Evolutionary conservation across 2,329 filamentous ascomycete species (phyloP), one percentile per base, ranked within the genome.

Genomic region (Pseudogymnoascus sp.): DNA sequence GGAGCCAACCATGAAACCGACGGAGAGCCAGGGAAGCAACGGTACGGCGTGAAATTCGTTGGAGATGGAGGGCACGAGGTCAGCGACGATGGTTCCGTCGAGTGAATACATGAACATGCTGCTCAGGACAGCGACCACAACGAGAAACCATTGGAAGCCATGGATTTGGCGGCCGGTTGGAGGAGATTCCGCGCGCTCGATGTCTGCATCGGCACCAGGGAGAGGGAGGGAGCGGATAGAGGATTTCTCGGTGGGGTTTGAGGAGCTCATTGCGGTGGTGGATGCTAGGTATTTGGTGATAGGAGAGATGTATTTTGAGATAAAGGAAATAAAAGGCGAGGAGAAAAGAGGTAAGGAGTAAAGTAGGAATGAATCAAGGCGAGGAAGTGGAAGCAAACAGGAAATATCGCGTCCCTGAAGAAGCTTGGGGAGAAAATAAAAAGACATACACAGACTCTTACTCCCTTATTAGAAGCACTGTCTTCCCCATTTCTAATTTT

Each of bases 91-190:
- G 35, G 61, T 62, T n/a, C 47, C 47, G 29, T 62, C 61, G 8
- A 62, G 59, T 21, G 44, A 59, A 29, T 44, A 62, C 24, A 61
- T 24, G n/a, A 62, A 62, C 26, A 37, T 58, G 13, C 41, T 31
- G 17, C 41, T 58, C 37, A 58, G n/a, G 15, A 81, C 69, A 78
- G 80, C 1, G 73, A 79, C 63, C 78, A 75, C 58, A 81, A 81
- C 39, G 76, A 78, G 59, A 80, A 81, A 37, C 81, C 84, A 71
- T 79, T 81, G 66, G 6, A 54, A 54, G 8, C 44, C 44, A n/a
- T 54, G 44, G 8, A 54, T 54, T 8, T 33, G 44, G 44, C 44
- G 44, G 4, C 44, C 44, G 1, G 44, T 54, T 26, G 26, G 10
- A 2, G 44, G 26, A 9, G 44, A 54, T n/a, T 2, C n/a, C 7